Percentiles rank a stretch among this genome's conserved stretches.
phyloP scores from a whole-genome alignment of 257 asterid genomes.

The Lantana camara region DNA sequence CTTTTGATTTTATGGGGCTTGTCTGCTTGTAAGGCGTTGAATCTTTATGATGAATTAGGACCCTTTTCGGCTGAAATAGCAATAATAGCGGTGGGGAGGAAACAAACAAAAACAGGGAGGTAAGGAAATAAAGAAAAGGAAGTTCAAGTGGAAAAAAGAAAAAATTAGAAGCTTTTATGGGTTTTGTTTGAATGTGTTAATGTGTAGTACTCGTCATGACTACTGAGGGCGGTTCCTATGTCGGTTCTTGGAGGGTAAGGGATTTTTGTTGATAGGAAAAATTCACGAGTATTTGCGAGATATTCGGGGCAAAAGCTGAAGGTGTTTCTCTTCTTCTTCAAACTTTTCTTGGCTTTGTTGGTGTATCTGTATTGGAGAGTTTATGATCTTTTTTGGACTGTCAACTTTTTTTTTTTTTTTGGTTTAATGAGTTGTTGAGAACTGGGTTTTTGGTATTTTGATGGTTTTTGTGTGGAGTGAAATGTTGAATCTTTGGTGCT shows the following conservation, averaged over 20 bases:
- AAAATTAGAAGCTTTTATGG: constrained; percentile 33
- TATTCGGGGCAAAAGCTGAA: constrained; percentile 46
- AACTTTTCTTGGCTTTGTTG: constrained; percentile 26
- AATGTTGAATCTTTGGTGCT: not conserved
- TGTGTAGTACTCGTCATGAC: constrained; percentile 48
- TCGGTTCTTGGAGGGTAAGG: constrained; percentile 43
- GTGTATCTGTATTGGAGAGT: not conserved
- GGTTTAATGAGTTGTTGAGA: not conserved
- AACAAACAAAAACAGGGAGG: constrained; percentile 33
- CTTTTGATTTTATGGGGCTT: constrained; percentile 40
- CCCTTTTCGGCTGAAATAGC: constrained; percentile 39
- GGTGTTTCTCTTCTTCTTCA: not conserved
- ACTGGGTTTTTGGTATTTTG: constrained; percentile 7
- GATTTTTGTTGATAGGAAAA: constrained; percentile 33
- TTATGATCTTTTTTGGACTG: constrained; percentile 12
- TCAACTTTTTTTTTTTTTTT: not conserved
- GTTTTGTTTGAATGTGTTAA: constrained; percentile 49
- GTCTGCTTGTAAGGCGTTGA: constrained; percentile 39
- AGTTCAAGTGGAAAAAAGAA: constrained; percentile 13
- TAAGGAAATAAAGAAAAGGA: constrained; percentile 10
- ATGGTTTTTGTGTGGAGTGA: not conserved
- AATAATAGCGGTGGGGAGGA: constrained; percentile 33
- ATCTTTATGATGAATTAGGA: constrained; percentile 36
- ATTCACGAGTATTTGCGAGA: constrained; percentile 39
- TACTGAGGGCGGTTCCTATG: constrained; percentile 45